Evolutionary conservation across 352 stramenopile genomes (phyloP), one percentile per base, ranked within the genome.

Genomic region (Hyaloperonospora brassicae): DNA sequence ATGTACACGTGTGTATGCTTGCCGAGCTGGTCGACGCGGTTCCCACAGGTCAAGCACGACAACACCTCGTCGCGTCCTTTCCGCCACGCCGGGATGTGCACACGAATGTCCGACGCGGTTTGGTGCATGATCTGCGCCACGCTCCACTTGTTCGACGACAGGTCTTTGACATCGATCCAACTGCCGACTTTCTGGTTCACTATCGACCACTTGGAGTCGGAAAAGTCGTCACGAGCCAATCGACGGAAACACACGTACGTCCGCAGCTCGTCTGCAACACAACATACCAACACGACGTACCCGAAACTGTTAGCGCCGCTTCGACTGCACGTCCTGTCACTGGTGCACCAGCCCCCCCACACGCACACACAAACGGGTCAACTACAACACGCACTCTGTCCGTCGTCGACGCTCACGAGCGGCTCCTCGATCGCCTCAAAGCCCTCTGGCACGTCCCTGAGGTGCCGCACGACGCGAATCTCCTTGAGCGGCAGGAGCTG

Each of bases 161-260:
- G 24, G 30, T 95, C 84, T 24, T 83, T 79, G 2, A 95, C 71
- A 35, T 95, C 84, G 39, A 95, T 76, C 84, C 84, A 95, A 50
- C 77, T 76, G 30, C 80, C 82, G 1, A 68, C 68, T 47, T 80
- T 80, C 51, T 87, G 82, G 13, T 69, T 79, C 31, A 64, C 14
- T 43, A 89, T 84, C 34, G 73, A 86, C 84, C 81, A 91, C 46
- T 78, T 84, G 23, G 79, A 89, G 17, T 63, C 65, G 3, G 64
- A 55, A 17, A 84, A 71, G 45, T 95, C 84, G 36, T 92, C 82
- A 44, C 57, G 66, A 5, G 63, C 66, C 1, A 90, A 65, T 13
- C 84, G 76, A 2, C 73, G 76, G 46, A 75, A 89, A 53, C 84
- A 93, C 44, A 94, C 31, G 46, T 78, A 90, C 42, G 82, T 84